Evolutionary conservation across 345 rosid genomes (phyloP).

Genomic region (Sonneratia caseolaris): DNA sequence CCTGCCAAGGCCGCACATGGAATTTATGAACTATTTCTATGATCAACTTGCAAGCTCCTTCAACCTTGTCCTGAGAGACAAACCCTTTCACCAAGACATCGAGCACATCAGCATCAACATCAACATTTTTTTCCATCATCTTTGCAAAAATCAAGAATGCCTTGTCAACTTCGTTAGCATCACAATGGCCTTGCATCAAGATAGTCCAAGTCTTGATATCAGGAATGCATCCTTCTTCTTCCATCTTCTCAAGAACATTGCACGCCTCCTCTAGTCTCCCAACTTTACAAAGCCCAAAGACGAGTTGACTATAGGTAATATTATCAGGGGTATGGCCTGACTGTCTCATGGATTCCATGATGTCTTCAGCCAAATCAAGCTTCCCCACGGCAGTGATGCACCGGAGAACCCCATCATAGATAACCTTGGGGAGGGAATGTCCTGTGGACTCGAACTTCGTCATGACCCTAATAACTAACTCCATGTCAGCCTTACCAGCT

Average conservation of each 20-base stretch:
- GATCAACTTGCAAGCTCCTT: constrained; percentile 55
- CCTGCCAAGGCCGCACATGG: constrained; percentile 68
- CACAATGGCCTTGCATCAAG: constrained; percentile 76
- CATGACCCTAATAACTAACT: constrained; percentile 55
- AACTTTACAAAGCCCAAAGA: constrained; percentile 83
- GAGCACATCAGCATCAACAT: constrained; percentile 56
- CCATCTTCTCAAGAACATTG: constrained; percentile 55
- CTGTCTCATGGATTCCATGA: constrained; percentile 46
- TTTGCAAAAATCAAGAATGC: constrained; percentile 50
- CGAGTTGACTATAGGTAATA: constrained; percentile 71
- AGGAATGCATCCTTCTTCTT: constrained; percentile 44
- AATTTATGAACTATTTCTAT: constrained; percentile 42
- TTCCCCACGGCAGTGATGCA: constrained; percentile 48
- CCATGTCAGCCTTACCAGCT: constrained; percentile 32
- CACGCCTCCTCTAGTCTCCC: constrained; percentile 63
- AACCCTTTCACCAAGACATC: constrained; percentile 61
- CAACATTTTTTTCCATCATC: constrained; percentile 45
- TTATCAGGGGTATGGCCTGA: constrained; percentile 76
- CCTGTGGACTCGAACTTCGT: constrained; percentile 50
- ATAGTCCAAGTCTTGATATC: constrained; percentile 88
- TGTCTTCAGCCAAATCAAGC: constrained; percentile 61
- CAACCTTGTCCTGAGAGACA: constrained; percentile 39
- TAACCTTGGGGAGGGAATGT: constrained; percentile 46
- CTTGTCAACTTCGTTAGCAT: constrained; percentile 43
- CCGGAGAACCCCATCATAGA: constrained; percentile 77